Evolutionary conservation across 371 early-diverging fungal genomes (phyloP).

Genomic region (Massospora cicadina): DNA sequence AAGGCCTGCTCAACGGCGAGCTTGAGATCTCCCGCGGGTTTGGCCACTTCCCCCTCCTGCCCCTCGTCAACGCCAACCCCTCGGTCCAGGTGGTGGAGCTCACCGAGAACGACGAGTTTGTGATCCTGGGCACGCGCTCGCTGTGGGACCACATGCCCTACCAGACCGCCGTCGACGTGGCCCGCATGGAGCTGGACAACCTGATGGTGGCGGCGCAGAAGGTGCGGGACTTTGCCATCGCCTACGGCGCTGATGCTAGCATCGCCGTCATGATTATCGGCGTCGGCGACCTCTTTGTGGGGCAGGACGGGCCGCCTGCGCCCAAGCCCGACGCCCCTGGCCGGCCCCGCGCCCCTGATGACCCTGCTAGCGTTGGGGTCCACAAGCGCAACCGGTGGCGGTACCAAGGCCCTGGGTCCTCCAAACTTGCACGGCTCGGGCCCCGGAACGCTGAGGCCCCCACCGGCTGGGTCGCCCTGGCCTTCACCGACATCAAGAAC

Average conservation of each 20-base stretch:
- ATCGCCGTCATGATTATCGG: slow-evolving; percentile 74
- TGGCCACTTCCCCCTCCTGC: slow-evolving; percentile 68
- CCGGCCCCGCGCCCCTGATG: slow-evolving; percentile 3
- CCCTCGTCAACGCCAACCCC: slow-evolving; percentile 74
- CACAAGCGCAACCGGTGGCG: slow-evolving; percentile 22
- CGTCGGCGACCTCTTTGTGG: slow-evolving; percentile 51
- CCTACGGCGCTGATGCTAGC: slow-evolving; percentile 61
- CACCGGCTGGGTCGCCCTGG: slow-evolving; percentile 64
- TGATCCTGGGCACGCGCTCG: slow-evolving; percentile 67
- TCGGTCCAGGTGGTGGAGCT: slow-evolving; percentile 49
- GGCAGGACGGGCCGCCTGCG: slow-evolving; percentile 5
- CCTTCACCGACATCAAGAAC: slow-evolving; percentile 91
- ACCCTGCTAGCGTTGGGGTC: background rate
- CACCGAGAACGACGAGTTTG: slow-evolving; percentile 72
- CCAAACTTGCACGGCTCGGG: slow-evolving; percentile 41
- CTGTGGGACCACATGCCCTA: slow-evolving; percentile 72
- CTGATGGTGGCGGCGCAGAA: slow-evolving; percentile 66
- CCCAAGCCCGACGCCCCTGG: slow-evolving; percentile 13
- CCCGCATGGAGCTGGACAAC: slow-evolving; percentile 45
- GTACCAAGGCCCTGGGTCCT: slow-evolving; percentile 33
- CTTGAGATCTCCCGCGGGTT: slow-evolving; percentile 62
- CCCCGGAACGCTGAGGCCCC: slow-evolving; percentile 68
- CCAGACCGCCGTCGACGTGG: slow-evolving; percentile 70
- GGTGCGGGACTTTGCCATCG: slow-evolving; percentile 69
- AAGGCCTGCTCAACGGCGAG: slow-evolving; percentile 58